Percentiles rank a stretch among this genome's conserved stretches.
Evolutionary conservation across 2,329 filamentous ascomycete species (phyloP).

Genomic region (Fusarium armeniacum): DNA sequence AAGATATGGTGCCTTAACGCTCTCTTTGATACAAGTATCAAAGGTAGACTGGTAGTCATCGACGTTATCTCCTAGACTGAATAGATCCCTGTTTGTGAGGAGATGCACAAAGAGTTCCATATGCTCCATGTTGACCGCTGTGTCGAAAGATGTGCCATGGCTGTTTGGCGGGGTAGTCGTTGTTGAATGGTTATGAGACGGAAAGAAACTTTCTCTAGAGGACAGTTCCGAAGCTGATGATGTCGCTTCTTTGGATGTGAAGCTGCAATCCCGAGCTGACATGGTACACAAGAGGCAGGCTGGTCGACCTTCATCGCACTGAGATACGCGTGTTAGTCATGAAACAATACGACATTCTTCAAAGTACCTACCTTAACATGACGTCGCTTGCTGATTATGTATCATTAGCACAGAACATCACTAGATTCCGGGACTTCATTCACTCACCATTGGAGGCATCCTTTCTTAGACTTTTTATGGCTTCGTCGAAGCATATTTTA

Average conservation of each 20-base stretch:
- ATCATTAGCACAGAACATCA: not conserved
- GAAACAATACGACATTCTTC: accelerated
- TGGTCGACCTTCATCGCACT: constrained; percentile 42
- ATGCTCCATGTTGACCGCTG: constrained; percentile 14
- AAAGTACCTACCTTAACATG: constrained; percentile 39
- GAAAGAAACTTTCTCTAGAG: not conserved
- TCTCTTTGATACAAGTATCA: not conserved
- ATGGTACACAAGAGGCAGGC: constrained; percentile 31
- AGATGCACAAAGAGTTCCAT: constrained; percentile 33
- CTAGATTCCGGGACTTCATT: accelerated
- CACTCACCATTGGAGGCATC: constrained; percentile 37
- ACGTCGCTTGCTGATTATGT: constrained; percentile 18
- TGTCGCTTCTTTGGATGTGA: accelerated
- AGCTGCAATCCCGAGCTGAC: constrained; percentile 31
- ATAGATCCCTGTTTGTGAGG: not conserved
- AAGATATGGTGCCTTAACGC: constrained; percentile 24
- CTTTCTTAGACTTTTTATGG: constrained; percentile 40
- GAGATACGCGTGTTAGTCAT: constrained; percentile 27
- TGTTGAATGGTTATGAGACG: not conserved
- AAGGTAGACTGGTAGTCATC: not conserved
- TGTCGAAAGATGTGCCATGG: not conserved
- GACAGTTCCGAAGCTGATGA: not conserved
- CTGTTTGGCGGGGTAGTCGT: accelerated
- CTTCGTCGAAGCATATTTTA: constrained; percentile 31
- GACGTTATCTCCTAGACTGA: constrained; percentile 11